Percentiles rank a stretch among this genome's conserved stretches.
These are phyloP conservation scores for Pharus latifolius DNA, from an alignment of 176 grass and related monocot species.

Conservation along the genomic window DNA sequence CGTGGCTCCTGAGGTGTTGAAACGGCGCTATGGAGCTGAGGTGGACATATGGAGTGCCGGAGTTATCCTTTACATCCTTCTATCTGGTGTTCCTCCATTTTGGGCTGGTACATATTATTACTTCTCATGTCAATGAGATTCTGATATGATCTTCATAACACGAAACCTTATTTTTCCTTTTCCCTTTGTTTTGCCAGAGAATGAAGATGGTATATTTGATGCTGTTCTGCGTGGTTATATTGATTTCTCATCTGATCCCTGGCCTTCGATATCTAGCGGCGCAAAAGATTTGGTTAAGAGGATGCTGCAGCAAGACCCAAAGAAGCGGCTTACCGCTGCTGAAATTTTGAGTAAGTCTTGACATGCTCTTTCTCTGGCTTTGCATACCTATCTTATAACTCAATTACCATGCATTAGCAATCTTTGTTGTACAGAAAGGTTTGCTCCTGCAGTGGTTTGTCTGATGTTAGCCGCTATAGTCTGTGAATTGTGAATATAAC, in stretches of 20 bases:
- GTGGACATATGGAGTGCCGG: conserved; percentile 93
- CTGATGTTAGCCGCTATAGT: too few species aligned
- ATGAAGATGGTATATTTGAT: conserved; percentile 85
- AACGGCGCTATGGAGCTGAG: conserved; percentile 62
- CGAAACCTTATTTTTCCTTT: not conserved
- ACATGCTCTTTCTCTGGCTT: not conserved
- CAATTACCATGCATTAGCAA: not conserved
- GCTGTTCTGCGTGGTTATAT: conserved; percentile 62
- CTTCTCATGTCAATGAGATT: not conserved
- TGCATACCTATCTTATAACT: not conserved
- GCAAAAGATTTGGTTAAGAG: conserved; percentile 85
- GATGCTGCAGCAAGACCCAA: conserved; percentile 78
- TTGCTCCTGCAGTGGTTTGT: not conserved
- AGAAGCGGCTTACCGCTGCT: conserved; percentile 68
- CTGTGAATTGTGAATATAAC: not conserved
- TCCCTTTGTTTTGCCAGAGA: conserved; percentile 43
- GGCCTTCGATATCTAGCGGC: conserved; percentile 59
- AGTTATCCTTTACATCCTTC: conserved; percentile 92
- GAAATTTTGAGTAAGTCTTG: conserved; percentile 69
- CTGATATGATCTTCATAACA: not conserved
- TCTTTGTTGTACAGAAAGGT: not conserved
- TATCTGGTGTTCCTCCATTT: conserved; percentile 91
- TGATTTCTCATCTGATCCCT: conserved; percentile 81
- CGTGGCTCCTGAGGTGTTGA: conserved; percentile 78
- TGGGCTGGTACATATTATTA: conserved; percentile 49